Conservation (phyloP, 1,284 basidiomycete species). For the Apiotrichum domesticum region DNA sequence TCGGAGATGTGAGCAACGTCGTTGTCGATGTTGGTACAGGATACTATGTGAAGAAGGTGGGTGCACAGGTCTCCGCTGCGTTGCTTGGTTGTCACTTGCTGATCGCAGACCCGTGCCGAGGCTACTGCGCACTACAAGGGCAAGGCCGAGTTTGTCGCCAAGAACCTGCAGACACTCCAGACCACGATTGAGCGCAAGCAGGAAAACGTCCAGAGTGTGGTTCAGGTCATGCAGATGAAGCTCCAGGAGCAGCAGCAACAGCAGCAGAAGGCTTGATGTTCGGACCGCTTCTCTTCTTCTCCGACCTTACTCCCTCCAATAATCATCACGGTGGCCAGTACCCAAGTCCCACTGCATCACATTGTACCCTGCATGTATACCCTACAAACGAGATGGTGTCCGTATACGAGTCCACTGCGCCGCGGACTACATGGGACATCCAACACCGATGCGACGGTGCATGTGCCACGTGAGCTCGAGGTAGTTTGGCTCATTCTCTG, state of each 20-base stretch:
- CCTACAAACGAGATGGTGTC: neutral
- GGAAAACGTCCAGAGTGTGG: conserved; percentile 71
- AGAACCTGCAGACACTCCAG: conserved; percentile 74
- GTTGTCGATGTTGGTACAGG: conserved; percentile 95
- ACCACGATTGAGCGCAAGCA: conserved; percentile 81
- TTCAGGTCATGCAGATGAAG: conserved; percentile 71
- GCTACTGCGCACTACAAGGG: conserved; percentile 67
- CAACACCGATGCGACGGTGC: conserved; percentile 35
- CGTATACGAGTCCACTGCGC: neutral
- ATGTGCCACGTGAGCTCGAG: conserved; percentile 41
- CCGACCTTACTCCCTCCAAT: too few species aligned
- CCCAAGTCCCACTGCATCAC: neutral
- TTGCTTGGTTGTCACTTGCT: conserved; percentile 1
- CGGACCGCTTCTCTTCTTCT: too few species aligned
- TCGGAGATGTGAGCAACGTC: conserved; percentile 75
- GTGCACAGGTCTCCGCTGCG: conserved; percentile 14
- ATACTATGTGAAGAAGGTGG: conserved; percentile 90
- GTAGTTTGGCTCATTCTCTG: conserved; percentile 49
- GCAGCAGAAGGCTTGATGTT: neutral
- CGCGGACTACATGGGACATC: conserved; percentile 20
- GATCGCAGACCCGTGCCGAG: conserved; percentile 63
- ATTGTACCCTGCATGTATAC: conserved; percentile 22
- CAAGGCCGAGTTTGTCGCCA: conserved; percentile 71
- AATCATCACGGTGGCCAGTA: too few species aligned
- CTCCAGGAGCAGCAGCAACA: conserved; percentile 46